Base-by-base conservation (phyloP, 371 early-diverging fungal species). In the Batkoa obscura region DNA sequence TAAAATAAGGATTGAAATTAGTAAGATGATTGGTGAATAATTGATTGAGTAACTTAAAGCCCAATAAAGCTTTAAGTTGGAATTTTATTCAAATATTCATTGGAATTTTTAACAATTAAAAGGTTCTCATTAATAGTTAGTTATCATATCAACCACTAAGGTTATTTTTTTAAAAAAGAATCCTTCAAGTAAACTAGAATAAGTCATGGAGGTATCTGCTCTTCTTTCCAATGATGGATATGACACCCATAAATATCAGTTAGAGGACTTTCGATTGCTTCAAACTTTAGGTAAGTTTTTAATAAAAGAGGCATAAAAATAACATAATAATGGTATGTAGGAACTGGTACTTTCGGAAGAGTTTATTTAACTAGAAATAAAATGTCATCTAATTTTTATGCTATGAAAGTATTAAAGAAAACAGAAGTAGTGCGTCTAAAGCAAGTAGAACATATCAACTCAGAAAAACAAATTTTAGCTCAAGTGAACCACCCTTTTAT, bases 401-500 rank as follows among this genome's bases (percentile, higher is more conserved):
- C 96, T 3, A 85, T 94, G 84, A 95, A 95, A 66, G 88, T 90
- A 31, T 69, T 95, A 60, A 86, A 86, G 63, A 95, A 95, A 66
- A 67, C 79, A 36, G 89, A 90, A 61, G 85, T 95, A 2, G 90
- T 95, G 6, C 76, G 87, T 50, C 73, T 90, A 41, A 88, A 92
- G 68, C 96, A 95, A 68, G 92, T 92, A 2, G 90, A 94, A 68
- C 98, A 98, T 68, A 84, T 94, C 64, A 84, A 87, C 62, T 88
- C 87, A 58, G 99, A 99, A 68, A 88, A 90, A 68, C 78, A 80
- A 53, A 95, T 97, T 57, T 74, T 99, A 49, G 78, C 81, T 59
- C 76, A 78, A 34, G 81, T 93, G 32, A 76, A 81, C 23, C 85
- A 86, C 66, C 93, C 94, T 13, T 99, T 97, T 67, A 84, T 98